Percentiles rank a stretch among this genome's conserved stretches.
phyloP scores from a whole-genome alignment of 768 basidiomycete species.

The Naganishia randhawae region DNA sequence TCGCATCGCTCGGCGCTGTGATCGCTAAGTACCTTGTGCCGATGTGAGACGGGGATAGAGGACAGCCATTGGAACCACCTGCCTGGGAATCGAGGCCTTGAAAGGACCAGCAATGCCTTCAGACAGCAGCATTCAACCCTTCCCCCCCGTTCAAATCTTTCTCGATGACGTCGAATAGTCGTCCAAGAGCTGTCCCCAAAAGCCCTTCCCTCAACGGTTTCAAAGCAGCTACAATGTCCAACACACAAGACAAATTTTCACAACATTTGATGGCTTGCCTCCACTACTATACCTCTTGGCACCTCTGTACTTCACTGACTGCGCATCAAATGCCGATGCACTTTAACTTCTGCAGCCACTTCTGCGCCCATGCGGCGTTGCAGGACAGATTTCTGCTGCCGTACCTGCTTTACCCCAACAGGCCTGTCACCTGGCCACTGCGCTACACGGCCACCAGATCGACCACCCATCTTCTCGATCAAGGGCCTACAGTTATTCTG shows the following conservation, averaged over 20 bases:
- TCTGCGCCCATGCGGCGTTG: not conserved
- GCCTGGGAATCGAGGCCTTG: not conserved
- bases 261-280: not conserved
- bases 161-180: not conserved
- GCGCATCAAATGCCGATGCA: not conserved
- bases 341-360: too few relatives aligned
- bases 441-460: not conserved
- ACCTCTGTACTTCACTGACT: not conserved
- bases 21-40: not conserved
- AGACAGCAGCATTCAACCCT: too few relatives aligned
- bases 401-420: not conserved
- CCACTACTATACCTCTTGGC: constrained; percentile 1
- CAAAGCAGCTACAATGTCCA: too few relatives aligned
- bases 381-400: not conserved
- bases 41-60: not conserved
- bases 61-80: not conserved
- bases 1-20: not conserved
- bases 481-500: not conserved
- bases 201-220: too few relatives aligned
- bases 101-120: too few relatives aligned
- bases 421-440: too few relatives aligned
- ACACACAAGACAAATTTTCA: too few relatives aligned
- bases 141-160: too few relatives aligned
- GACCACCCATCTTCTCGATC: constrained; percentile 10
- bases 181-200: not conserved